Evolutionary conservation across 495 filamentous ascomycete genomes (phyloP), one percentile per base, ranked within the genome.

Genomic region (Pseudomonodictys pantanalensis): DNA sequence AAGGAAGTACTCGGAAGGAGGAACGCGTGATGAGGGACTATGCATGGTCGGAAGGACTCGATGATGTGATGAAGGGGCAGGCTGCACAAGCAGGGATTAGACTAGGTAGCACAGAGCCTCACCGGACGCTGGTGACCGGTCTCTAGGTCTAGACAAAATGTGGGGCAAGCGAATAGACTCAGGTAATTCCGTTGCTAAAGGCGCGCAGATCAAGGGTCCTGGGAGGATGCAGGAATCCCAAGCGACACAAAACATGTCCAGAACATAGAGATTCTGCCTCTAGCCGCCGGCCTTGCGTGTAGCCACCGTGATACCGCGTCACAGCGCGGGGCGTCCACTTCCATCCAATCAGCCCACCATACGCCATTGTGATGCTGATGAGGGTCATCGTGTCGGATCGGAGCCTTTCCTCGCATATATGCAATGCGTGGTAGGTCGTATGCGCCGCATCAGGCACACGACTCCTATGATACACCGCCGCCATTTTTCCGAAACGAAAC

Each of bases 401-500:
- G 5, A 22, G 43, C 15, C 2, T 17, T 47, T 23, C 11, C 29
- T 56, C 52, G 41, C 22, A 45, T n/a, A 26, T 24, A 47, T 42
- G 30, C 29, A 44, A 15, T 4, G 33, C 20, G 11, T 41, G 50
- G n/a, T n/a, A n/a, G 12, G 30, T 23, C 11, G 24, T 29, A 30
- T 52, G 47, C 47, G 41, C n/a, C 28, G 24, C 11, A 18, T 49
- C 22, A 28, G 25, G 39, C 17, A 39, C 12, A 22, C 9, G 12
- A 26, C 17, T 20, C n/a, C 55, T 65, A 66, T 62, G 63, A 66
- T 58, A 66, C 63, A 55, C 63, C 63, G n/a, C 61, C 66, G 51
- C 65, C 71, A 22, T 89, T 89, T 77, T 97, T 97, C 67, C 95
- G 90, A 72, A 91, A 99, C 32, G 90, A 95, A 38, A 99, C 91